Percentiles rank a stretch among this genome's conserved stretches.
These are phyloP conservation scores for Dipodascus albidus DNA, from an alignment of 805 yeast species.

Conservation along the genomic window DNA sequence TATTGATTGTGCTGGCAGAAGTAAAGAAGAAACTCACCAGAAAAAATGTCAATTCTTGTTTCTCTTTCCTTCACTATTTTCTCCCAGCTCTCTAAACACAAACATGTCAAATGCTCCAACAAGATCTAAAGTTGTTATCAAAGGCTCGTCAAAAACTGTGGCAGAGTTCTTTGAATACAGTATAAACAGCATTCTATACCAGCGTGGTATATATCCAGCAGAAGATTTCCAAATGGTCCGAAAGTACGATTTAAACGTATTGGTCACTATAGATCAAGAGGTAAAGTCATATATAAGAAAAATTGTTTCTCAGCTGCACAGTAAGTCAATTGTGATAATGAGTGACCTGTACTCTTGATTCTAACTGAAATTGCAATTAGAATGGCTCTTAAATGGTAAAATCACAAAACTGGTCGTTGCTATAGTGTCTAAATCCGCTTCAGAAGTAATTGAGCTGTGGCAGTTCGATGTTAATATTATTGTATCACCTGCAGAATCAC, in stretches of 20 bases:
- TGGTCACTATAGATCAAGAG: slow-evolving; percentile 65
- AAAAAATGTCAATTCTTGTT: no score
- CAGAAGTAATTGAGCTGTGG: slow-evolving; percentile 76
- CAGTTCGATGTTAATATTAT: slow-evolving; percentile 54
- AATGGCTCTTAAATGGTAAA: slow-evolving; percentile 63
- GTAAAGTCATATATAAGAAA: slow-evolving; percentile 55
- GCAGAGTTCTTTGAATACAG: slow-evolving; percentile 79
- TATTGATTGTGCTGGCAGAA: no score
- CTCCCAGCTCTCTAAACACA: neutral
- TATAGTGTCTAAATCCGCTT: slow-evolving; percentile 54
- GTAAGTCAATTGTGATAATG: slow-evolving; percentile 14
- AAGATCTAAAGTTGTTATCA: slow-evolving; percentile 44
- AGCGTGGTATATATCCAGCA: slow-evolving; percentile 80
- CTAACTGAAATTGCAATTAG: slow-evolving; percentile 15
- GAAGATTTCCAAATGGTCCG: slow-evolving; percentile 71
- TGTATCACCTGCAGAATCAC: slow-evolving; percentile 5
- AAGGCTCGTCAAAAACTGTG: slow-evolving; percentile 69
- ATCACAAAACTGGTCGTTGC: slow-evolving; percentile 61
- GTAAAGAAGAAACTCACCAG: no score
- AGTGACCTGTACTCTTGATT: neutral
- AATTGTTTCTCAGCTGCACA: slow-evolving; percentile 57
- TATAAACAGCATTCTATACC: slow-evolving; percentile 71
- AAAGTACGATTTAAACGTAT: slow-evolving; percentile 68
- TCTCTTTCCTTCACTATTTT: neutral
- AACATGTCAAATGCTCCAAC: slow-evolving; percentile 23